Evolutionary conservation across 164 flowering plant genomes (phyloP).

Genomic region (Liquidambar formosana): DNA sequence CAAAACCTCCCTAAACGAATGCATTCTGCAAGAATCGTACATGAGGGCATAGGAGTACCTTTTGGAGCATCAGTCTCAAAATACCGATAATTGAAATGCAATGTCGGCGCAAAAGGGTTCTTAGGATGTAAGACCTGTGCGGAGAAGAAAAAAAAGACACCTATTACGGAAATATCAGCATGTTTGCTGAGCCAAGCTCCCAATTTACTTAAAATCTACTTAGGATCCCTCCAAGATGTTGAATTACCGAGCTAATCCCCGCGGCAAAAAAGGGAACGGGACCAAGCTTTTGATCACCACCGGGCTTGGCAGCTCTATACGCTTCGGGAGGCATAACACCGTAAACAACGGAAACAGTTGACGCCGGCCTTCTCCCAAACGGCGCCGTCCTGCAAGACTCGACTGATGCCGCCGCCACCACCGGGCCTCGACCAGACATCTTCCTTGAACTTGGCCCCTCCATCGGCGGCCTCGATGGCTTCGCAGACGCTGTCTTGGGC

Average conservation of each 20-base stretch:
- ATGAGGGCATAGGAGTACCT: slow-evolving; percentile 36
- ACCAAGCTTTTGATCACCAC: slow-evolving; percentile 56
- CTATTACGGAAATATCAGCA: not conserved
- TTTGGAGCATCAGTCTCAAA: slow-evolving; percentile 97
- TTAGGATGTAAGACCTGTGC: slow-evolving; percentile 99
- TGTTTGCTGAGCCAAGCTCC: too few species aligned
- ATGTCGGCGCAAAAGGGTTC: slow-evolving; percentile 94
- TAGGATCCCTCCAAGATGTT: too few species aligned
- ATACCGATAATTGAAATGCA: slow-evolving; percentile 96
- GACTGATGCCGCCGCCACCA: slow-evolving; percentile 94
- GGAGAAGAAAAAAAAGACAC: slow-evolving; percentile 9
- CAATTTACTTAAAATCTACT: too few species aligned
- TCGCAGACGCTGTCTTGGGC: slow-evolving; percentile 77
- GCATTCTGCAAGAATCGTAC: slow-evolving; percentile 1
- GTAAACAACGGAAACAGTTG: slow-evolving; percentile 92
- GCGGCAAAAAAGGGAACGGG: slow-evolving; percentile 94
- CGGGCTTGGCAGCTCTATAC: slow-evolving; percentile 83
- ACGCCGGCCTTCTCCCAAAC: slow-evolving; percentile 98
- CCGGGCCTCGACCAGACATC: slow-evolving; percentile 97
- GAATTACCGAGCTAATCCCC: slow-evolving; percentile 85
- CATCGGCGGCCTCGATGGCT: slow-evolving; percentile 77
- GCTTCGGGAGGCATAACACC: slow-evolving; percentile 99
- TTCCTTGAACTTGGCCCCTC: slow-evolving; percentile 74
- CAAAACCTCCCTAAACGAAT: too few species aligned
- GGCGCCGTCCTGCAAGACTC: slow-evolving; percentile 84